phyloP scores from a whole-genome alignment of 2,329 filamentous ascomycete genomes.

The Aspergillus chevalieri region DNA sequence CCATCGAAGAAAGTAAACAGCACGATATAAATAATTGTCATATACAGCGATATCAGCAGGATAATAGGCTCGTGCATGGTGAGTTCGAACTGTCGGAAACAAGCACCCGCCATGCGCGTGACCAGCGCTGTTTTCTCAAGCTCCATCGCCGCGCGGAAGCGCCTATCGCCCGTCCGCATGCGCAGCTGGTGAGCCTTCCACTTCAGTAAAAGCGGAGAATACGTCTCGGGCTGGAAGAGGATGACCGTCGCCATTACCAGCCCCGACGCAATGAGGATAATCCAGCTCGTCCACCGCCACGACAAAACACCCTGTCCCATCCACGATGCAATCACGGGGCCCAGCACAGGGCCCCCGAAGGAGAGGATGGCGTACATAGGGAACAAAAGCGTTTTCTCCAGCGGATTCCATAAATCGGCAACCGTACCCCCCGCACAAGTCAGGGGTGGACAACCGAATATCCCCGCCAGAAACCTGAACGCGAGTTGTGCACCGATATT shows the following conservation, averaged over 20 bases:
- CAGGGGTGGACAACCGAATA: constrained; percentile 42
- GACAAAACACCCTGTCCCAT: constrained; percentile 16
- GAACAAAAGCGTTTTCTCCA: constrained; percentile 46
- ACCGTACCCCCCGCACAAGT: constrained; percentile 44
- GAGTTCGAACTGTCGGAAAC: constrained; percentile 47
- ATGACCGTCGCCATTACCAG: constrained; percentile 30
- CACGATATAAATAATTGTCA: constrained; percentile 32
- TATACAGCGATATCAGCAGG: constrained; percentile 26
- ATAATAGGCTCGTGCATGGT: constrained; percentile 42
- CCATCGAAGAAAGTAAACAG: constrained; percentile 40
- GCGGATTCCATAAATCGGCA: constrained; percentile 42
- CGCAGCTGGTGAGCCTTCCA: constrained; percentile 44
- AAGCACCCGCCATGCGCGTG: constrained; percentile 36
- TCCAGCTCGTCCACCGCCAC: constrained; percentile 42
- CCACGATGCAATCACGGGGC: constrained; percentile 12
- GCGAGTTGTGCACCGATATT: constrained; percentile 46
- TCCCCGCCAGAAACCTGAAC: constrained; percentile 47
- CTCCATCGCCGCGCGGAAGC: constrained; percentile 45
- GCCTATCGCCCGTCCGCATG: constrained; percentile 35
- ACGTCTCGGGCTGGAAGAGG: constrained; percentile 47
- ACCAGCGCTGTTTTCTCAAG: constrained; percentile 38
- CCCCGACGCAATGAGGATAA: constrained; percentile 33
- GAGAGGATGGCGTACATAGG: constrained; percentile 45
- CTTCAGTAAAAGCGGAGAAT: constrained; percentile 37
- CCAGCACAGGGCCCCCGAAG: constrained; percentile 26